Base-by-base conservation (phyloP, 768 basidiomycete species). In the Exidia glandulosa region DNA sequence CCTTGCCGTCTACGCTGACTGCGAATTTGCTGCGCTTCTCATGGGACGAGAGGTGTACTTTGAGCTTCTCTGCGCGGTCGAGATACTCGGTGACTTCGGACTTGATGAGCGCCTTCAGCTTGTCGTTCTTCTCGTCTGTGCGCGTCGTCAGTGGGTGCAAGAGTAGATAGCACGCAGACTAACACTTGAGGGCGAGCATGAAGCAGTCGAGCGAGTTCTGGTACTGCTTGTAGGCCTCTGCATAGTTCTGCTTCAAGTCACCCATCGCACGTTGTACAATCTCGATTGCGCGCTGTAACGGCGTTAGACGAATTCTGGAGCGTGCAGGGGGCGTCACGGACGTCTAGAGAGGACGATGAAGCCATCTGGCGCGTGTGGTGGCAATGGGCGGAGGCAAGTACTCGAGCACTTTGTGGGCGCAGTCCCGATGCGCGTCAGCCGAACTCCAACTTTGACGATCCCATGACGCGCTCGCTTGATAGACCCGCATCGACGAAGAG, bases 121-220 rank as follows among this genome's bases (percentile, higher is more conserved):
- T 91, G 63, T 93, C 90, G 73, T 96, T 98, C 83, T 91, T 94
- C 77, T 94, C 90, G 68, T 90, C 88, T 90, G 68, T 3, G n/a
- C n/a, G 7, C 45, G 58, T 56, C 10, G 32, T 31, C 60, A 3
- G 30, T 27, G 29, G 41, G 37, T 13, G 57, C 2, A 57, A 31
- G 50, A 32, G 16, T 54, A 47, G 10, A n/a, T n/a, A n/a, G n/a
- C n/a, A n/a, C n/a, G n/a, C 6, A 50, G 32, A 73, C 83, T 60
- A 63, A 94, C 93, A 94, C 73, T 93, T 94, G 70, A 92, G 78
- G 10, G 94, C 94, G 65, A 97, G 88, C 89, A 97, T 92, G 72
- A 99, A 99, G 71, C 94, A 99, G 70, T 99, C 95, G 62, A 98
- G 81, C 1, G 91, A 81, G 79, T 97, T 95, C 77, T 88, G 87